A percentile compares a stretch with the other conserved stretches of the same genome.
These are phyloP conservation scores for Alternaria viburni DNA, from an alignment of 2,329 filamentous ascomycete species.

Conservation along the genomic window DNA sequence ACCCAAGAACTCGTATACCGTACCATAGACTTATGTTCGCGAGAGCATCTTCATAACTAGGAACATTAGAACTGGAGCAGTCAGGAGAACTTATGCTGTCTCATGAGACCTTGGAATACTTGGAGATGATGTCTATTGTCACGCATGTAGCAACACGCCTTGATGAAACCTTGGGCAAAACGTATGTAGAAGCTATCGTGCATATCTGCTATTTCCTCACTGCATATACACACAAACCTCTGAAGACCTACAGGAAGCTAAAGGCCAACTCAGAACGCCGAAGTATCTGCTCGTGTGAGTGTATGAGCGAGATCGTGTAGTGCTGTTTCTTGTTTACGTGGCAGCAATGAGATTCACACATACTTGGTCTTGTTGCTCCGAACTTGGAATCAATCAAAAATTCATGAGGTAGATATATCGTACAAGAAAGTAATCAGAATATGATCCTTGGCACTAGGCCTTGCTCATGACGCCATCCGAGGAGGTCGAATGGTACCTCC, in stretches of 20 bases:
- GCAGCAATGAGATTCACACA: too few relatives aligned
- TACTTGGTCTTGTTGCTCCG: background rate
- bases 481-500: background rate
- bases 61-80: background rate
- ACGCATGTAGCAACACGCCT: background rate
- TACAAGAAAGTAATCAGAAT: background rate
- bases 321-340: background rate
- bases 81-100: background rate
- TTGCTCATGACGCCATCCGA: background rate
- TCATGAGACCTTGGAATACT: background rate
- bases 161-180: background rate
- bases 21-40: background rate
- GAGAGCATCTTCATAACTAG: background rate
- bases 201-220: background rate
- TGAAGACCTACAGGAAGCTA: background rate
- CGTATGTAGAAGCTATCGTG: background rate
- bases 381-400: background rate
- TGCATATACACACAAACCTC: background rate
- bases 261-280: background rate
- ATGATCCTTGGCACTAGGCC: background rate
- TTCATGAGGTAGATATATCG: background rate
- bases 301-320: background rate
- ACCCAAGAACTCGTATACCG: background rate
- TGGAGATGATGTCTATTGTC: background rate
- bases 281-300: background rate